Conservation (phyloP, 345 rosid genomes). For the Camelina neglecta region DNA sequence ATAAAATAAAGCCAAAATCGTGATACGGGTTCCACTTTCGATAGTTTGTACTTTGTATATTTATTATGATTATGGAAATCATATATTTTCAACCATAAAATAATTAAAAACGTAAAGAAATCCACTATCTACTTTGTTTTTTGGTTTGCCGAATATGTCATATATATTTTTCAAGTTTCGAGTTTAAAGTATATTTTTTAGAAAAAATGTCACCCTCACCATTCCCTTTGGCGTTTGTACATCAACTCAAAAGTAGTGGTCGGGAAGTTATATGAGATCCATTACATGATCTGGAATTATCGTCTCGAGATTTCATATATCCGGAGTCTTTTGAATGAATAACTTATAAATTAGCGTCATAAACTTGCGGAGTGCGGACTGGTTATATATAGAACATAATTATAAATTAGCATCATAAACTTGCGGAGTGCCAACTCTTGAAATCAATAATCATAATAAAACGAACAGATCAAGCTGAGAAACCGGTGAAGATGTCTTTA, state of each 20-base stretch:
- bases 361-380: not conserved
- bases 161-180: not conserved
- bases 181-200: not conserved
- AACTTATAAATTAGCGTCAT: not conserved
- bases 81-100: constrained; percentile 24
- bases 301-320: constrained; percentile 14
- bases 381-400: not conserved
- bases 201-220: constrained; percentile 29
- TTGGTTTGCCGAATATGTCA: constrained; percentile 29
- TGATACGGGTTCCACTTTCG: constrained; percentile 40
- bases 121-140: constrained; percentile 28
- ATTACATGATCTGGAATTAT: constrained; percentile 15
- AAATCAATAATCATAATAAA: too few relatives aligned
- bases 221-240: constrained; percentile 27
- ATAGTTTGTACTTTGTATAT: not conserved
- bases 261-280: constrained; percentile 37
- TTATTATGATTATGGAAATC: constrained; percentile 23
- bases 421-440: too few relatives aligned
- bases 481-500: too few relatives aligned
- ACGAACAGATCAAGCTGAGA: too few relatives aligned
- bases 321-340: constrained; percentile 1
- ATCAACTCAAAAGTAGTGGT: constrained; percentile 39
- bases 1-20: constrained; percentile 30
- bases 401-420: not conserved
- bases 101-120: constrained; percentile 28